phyloP scores from a whole-genome alignment of 2,329 filamentous ascomycete species.

The Hymenoscyphus albidus region DNA sequence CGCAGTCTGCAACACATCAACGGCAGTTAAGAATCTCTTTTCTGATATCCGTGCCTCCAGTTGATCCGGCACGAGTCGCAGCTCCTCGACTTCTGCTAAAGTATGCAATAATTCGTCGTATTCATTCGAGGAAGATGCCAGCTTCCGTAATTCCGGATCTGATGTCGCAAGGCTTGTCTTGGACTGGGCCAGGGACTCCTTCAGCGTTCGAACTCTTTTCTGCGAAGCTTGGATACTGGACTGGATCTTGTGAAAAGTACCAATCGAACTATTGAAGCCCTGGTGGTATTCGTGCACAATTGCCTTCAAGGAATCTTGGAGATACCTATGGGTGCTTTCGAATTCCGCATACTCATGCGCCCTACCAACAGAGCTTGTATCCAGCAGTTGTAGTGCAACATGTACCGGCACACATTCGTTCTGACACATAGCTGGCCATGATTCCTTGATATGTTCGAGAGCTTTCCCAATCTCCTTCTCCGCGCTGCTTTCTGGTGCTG shows the following conservation, averaged over 20 bases:
- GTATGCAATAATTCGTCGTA: constrained; percentile 88
- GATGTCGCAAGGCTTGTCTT: constrained; percentile 79
- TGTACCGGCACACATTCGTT: constrained; percentile 90
- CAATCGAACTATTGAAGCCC: constrained; percentile 98
- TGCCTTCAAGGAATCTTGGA: constrained; percentile 88
- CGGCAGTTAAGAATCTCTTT: constrained; percentile 88
- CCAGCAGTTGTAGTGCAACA: constrained; percentile 89
- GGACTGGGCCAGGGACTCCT: constrained; percentile 75
- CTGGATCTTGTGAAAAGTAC: constrained; percentile 98
- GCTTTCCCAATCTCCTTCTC: constrained; percentile 43
- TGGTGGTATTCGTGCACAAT: constrained; percentile 99
- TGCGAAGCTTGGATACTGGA: constrained; percentile 87
- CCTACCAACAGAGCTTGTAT: constrained; percentile 86
- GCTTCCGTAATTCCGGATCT: constrained; percentile 85
- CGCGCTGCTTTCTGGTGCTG: constrained; percentile 29
- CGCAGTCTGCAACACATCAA: constrained; percentile 86
- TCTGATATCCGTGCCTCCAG: constrained; percentile 93
- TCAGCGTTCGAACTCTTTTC: constrained; percentile 74
- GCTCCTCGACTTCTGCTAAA: constrained; percentile 78
- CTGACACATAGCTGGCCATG: constrained; percentile 90
- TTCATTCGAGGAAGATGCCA: constrained; percentile 80
- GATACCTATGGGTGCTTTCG: constrained; percentile 73
- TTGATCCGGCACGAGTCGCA: constrained; percentile 85
- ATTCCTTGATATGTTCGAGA: constrained; percentile 76
- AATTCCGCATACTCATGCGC: constrained; percentile 87